Conservation (phyloP, 2,329 filamentous ascomycete species). For the Tolypocladium ophioglossoides region DNA sequence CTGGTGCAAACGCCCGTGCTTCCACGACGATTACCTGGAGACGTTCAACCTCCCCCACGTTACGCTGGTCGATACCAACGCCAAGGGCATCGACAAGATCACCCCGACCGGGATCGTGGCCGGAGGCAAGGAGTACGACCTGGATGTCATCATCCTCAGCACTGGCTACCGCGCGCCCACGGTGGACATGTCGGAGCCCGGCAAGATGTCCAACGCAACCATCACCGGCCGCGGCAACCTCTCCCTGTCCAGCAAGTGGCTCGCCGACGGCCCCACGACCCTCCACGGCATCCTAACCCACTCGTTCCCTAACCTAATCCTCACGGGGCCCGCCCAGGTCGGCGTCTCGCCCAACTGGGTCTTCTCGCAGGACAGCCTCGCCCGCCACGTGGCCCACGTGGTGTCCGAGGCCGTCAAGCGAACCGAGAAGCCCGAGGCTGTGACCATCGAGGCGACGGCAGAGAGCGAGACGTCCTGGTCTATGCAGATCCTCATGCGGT, state of each 20-base stretch:
- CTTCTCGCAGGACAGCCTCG: constrained; percentile 22
- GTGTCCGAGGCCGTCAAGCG: constrained; percentile 12
- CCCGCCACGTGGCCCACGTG: constrained; percentile 32
- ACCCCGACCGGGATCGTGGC: constrained; percentile 36
- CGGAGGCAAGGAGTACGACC: constrained; percentile 33
- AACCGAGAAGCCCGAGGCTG: constrained; percentile 5
- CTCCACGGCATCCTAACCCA: constrained; percentile 38
- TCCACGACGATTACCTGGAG: constrained; percentile 48
- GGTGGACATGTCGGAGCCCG: constrained; percentile 19
- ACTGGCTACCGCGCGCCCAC: constrained; percentile 25
- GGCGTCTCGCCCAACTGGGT: constrained; percentile 27
- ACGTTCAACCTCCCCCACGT: constrained; percentile 50
- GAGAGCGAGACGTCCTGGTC: constrained; percentile 38
- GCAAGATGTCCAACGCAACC: constrained; percentile 4
- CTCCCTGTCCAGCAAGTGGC: constrained; percentile 35
- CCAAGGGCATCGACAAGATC: constrained; percentile 35
- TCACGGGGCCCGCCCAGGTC: constrained; percentile 30
- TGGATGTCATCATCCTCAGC: constrained; percentile 23
- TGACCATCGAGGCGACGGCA: constrained; percentile 30
- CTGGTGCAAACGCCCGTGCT: constrained; percentile 54
- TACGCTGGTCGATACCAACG: constrained; percentile 47
- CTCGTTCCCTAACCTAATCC: constrained; percentile 46
- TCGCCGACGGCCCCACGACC: constrained; percentile 29
- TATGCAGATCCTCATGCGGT: constrained; percentile 25
- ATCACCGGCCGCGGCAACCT: constrained; percentile 32